These are phyloP conservation scores for Cnidoscolus chayamansa DNA, from an alignment of 441 rosid genomes.

Conservation along the genomic window DNA sequence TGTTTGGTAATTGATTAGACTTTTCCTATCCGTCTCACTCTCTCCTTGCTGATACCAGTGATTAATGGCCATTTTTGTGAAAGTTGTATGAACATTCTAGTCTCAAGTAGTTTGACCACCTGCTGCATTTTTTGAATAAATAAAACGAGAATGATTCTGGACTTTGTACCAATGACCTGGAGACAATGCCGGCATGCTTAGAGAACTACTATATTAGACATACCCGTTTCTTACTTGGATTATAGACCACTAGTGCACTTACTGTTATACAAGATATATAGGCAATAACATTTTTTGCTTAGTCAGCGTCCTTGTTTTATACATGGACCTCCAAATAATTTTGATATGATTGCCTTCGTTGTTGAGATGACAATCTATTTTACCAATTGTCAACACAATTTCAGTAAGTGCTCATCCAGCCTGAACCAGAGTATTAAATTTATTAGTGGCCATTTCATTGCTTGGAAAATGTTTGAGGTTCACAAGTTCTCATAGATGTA, in stretches of 20 bases:
- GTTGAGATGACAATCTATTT: background rate
- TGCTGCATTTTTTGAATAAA: background rate
- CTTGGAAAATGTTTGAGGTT: background rate
- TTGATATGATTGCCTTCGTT: background rate
- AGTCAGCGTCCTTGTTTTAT: background rate
- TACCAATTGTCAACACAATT: background rate
- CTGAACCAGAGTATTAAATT: background rate
- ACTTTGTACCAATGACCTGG: background rate
- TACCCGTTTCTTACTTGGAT: too few relatives aligned
- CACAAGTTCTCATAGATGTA: background rate
- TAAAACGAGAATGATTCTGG: background rate
- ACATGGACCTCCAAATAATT: background rate
- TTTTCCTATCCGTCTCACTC: background rate
- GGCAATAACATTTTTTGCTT: background rate
- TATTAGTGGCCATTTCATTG: background rate
- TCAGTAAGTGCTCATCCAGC: background rate
- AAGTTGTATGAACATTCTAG: background rate
- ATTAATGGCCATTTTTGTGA: conserved; percentile 1
- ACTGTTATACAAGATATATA: background rate
- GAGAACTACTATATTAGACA: too few relatives aligned
- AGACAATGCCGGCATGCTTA: background rate
- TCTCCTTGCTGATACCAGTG: background rate
- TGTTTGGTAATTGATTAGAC: background rate
- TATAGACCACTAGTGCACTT: background rate
- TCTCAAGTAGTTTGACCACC: background rate